These are phyloP conservation scores for Magnolia officinalis DNA, from an alignment of 164 flowering plant species.

Conservation along the genomic window DNA sequence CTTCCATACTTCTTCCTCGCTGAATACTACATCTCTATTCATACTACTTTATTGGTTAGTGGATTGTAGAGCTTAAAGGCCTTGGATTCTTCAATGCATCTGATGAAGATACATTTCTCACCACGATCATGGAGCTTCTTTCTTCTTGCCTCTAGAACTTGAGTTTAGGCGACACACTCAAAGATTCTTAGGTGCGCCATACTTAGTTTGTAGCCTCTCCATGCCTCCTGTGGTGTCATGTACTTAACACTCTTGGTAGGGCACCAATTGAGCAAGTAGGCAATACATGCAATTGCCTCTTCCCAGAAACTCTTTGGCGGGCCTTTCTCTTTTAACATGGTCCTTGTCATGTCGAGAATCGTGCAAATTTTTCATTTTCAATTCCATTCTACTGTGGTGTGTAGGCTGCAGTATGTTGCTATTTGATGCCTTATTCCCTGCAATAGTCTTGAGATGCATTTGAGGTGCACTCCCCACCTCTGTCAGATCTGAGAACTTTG, in stretches of 20 bases:
- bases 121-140: no score
- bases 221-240: neutral
- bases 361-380: neutral
- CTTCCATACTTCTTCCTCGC: no score
- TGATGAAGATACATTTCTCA: no score
- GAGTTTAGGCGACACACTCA: neutral
- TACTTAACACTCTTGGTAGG: neutral
- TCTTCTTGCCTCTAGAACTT: no score
- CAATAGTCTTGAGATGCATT: neutral
- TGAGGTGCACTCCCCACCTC: neutral
- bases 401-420: neutral
- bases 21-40: no score
- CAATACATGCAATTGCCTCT: neutral
- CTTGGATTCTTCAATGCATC: no score
- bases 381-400: neutral
- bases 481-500: neutral
- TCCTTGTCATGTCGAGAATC: neutral
- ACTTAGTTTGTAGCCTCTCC: neutral
- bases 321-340: neutral
- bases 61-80: neutral
- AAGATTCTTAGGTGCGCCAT: neutral
- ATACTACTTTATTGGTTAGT: neutral
- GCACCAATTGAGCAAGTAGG: neutral
- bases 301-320: neutral
- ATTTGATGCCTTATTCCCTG: neutral